Percentiles rank a stretch among this genome's conserved stretches.
phyloP scores from a whole-genome alignment of 2,329 filamentous ascomycete genomes.

The Pestalotiopsis sp. region DNA sequence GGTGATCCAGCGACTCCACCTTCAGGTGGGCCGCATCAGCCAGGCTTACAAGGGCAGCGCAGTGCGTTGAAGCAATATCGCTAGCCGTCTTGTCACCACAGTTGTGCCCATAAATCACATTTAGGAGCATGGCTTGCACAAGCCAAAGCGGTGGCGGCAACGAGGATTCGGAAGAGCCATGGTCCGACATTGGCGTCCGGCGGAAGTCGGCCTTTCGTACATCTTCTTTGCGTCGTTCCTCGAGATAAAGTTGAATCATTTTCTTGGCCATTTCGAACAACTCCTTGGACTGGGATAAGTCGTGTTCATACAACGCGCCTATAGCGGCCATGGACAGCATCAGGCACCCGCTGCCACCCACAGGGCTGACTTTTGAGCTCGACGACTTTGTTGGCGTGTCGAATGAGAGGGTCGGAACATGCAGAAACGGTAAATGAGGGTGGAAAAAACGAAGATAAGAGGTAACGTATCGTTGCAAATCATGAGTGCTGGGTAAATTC shows the following conservation, averaged over 20 bases:
- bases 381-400: slow-evolving; percentile 73
- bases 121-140: slow-evolving; percentile 94
- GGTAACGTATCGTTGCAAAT: slow-evolving; percentile 87
- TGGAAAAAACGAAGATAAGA: slow-evolving; percentile 93
- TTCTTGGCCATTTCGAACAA: slow-evolving; percentile 93
- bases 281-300: slow-evolving; percentile 77
- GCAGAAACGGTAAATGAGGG: slow-evolving; percentile 91
- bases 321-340: slow-evolving; percentile 86
- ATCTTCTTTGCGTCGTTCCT: slow-evolving; percentile 86
- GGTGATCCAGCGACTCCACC: slow-evolving; percentile 46
- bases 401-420: slow-evolving; percentile 89
- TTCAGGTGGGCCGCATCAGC: slow-evolving; percentile 83
- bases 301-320: slow-evolving; percentile 77
- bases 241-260: slow-evolving; percentile 91
- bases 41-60: slow-evolving; percentile 86
- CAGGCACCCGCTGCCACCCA: slow-evolving; percentile 83
- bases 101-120: slow-evolving; percentile 94
- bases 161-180: slow-evolving; percentile 58
- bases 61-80: slow-evolving; percentile 91
- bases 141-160: slow-evolving; percentile 88
- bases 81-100: slow-evolving; percentile 89
- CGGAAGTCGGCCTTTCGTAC: slow-evolving; percentile 67
- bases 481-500: slow-evolving; percentile 76
- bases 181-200: slow-evolving; percentile 50
- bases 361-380: slow-evolving; percentile 60